Evolutionary conservation across 108 stramenopile species (phyloP), one percentile per base, ranked within the genome.

Genomic region (Stephanodiscus minutulus): DNA sequence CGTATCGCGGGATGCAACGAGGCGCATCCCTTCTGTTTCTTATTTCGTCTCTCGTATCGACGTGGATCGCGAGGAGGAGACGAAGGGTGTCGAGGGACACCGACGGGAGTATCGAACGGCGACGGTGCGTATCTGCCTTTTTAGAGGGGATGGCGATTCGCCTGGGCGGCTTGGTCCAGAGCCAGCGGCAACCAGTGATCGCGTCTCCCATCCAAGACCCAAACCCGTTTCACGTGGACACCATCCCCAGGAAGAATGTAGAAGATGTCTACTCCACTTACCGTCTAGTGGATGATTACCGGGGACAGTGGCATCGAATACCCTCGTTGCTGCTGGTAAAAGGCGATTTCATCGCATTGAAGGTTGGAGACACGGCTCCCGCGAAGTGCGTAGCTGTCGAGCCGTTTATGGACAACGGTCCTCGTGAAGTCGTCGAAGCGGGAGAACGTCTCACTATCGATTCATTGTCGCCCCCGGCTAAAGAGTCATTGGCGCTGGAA

Each of bases 331-430:
- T 91, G 5, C 54, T 94, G 52, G 89, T 88, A 2, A 33, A 86
- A 55, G 93, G 91, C 12, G 93, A 94, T 82, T 76, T 72, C 49
- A 85, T 94, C 41, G 88, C 91, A 2, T 57, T 94, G 39, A 91
- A 90, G 71, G 73, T 91, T 56, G 93, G 93, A 12, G 91, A 92
- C 78, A 82, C 72, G 13, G 82, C 79, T 44, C 90, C 90, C 17
- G 87, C 88, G 18, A 83, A 63, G 37, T 81, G 74, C 36, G 24
- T 54, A 28, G 66, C 58, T 82, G 81, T 70, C 33, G 39, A 48
- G 27, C 77, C 22, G 18, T 85, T 0, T 1, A 15, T 13, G 64
- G 25, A 22, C 11, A 15, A 39, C 13, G 13, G 65, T 33, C 29
- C 48, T 28, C 10, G 52, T 61, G 55, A 64, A 28, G 33, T 74